Base-by-base conservation (phyloP, 495 filamentous ascomycete species). In the Aspergillus hancockii region DNA sequence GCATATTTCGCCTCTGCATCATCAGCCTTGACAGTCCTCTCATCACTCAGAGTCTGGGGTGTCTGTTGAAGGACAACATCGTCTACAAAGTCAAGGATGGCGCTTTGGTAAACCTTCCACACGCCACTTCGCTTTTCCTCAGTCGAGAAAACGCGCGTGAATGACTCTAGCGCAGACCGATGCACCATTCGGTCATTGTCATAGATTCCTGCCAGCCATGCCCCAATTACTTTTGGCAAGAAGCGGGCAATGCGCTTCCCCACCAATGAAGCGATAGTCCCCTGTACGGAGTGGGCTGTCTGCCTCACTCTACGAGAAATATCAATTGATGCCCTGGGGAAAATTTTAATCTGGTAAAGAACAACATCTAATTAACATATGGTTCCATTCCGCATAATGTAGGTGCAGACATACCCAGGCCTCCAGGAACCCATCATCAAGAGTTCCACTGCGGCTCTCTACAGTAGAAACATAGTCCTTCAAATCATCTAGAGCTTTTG, bases 401-500 rank as follows among this genome's bases (percentile, higher is more conserved):
- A 52, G 25, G 38, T 21, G 46, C 53, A 57, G 56, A 85, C 88
- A 61, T 79, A 96, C 92, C 93, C 93, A 98, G 63, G 89, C 89
- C 54, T 91, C 87, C 52, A 97, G 72, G 3, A 97, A 76, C 0
- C 85, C 77, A 53, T 95, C 90, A 67, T 96, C 90, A 14, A 88
- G 70, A 8, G 83, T 87, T 2, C 78, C 81, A 22, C 67, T 71
- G 31, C 74, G 69, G 16, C 73, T 75, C 54, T 78, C 66, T 49
- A 79, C 56, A 53, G 74, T 70, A 62, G 78, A 56, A n/a, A 91
- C 75, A 65, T 88, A 83, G 40, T 81, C 68, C 47, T 88, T 82
- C 32, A 99, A 70, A 43, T 97, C 93, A 55, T 98, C 93, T 51
- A 99, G 70, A 0, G 92, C 94, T 69, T 95, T 97, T n/a, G 88